Evolutionary conservation across 2,329 filamentous ascomycete genomes (phyloP).

Genomic region (Orbilia oligospora): DNA sequence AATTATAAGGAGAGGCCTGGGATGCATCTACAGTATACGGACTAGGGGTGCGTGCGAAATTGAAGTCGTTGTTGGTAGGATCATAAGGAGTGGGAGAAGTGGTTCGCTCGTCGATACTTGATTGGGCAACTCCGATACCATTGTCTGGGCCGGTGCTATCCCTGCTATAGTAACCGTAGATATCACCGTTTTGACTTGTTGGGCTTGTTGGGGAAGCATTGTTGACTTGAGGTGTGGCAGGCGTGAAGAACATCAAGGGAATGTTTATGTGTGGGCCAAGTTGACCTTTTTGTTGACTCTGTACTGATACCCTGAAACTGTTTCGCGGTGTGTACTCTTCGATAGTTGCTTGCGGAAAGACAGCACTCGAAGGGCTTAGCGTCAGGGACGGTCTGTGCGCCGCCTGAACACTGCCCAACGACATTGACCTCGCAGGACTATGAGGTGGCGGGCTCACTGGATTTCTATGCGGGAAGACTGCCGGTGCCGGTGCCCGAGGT

Average conservation of each 20-base stretch:
- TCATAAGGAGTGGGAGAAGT: constrained; percentile 50
- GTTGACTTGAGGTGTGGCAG: constrained; percentile 60
- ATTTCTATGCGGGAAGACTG: constrained; percentile 57
- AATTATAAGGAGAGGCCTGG: constrained; percentile 46
- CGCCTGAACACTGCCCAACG: constrained; percentile 44
- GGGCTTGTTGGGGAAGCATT: constrained; percentile 53
- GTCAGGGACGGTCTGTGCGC: constrained; percentile 51
- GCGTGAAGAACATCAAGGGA: constrained; percentile 61
- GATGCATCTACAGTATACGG: constrained; percentile 40
- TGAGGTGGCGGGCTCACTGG: constrained; percentile 42
- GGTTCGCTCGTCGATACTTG: constrained; percentile 47
- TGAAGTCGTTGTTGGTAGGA: constrained; percentile 54
- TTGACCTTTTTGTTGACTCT: constrained; percentile 48
- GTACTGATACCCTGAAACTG: constrained; percentile 51
- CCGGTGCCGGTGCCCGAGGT: constrained; percentile 50
- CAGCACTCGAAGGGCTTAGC: constrained; percentile 42
- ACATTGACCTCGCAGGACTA: constrained; percentile 47
- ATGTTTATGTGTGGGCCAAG: constrained; percentile 53
- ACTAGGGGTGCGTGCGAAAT: constrained; percentile 28
- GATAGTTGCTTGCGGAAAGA: constrained; percentile 53
- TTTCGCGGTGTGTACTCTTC: constrained; percentile 44
- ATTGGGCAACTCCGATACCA: constrained; percentile 48
- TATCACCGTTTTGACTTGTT: constrained; percentile 44
- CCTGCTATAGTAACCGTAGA: constrained; percentile 53
- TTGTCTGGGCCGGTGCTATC: constrained; percentile 31